Base-by-base conservation (phyloP, 371 early-diverging fungal genomes). In the Thermomucor indicae-seudaticae region DNA sequence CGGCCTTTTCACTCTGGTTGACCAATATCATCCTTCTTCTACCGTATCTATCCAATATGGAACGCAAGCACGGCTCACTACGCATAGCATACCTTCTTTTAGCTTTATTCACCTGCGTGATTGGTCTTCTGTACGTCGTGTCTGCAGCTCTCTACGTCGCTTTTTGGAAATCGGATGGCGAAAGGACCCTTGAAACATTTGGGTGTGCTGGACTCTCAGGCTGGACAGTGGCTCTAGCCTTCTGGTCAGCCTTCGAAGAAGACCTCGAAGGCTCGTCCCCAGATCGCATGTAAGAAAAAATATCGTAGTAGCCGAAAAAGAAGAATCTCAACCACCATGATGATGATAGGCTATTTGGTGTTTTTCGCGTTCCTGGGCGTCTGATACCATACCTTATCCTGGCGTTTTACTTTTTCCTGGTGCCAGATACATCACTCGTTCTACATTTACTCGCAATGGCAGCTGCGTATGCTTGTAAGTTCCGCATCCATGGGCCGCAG, bases 321-420 rank as follows among this genome's bases (percentile, higher is more conserved):
- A 7, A 24, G 25, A 24, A 42, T 16, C 12, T 23, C 25, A 17
- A 12, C 0, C 12, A 11, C 3, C 6, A n/a, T 16, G 30, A 10
- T 10, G 24, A 29, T 37, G 16, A 31, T 41, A 48, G 58, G 58
- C 27, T 63, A 5, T 63, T 63, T 63, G 64, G 64, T 24, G 58
- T 55, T 23, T 37, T 63, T 24, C 58, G 42, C n/a, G 35, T 63
- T 19, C 64, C 64, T 16, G 55, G 57, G 1, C 27, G 38, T 6
- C 22, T 49, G n/a, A 34, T 63, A 30, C 64, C 64, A 1, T 17
- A 41, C 23, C 40, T 63, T 11, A 43, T 63, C 2, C 45, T 63
- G 17, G 40, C 19, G 20, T 63, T 58, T 16, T 63, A 63, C 27
- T 43, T 50, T 6, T 52, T 63, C 1, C 37, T 63, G n/a, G 57